These are phyloP conservation scores for Leonotis leonurus DNA, from an alignment of 257 asterid genomes.

Conservation along the genomic window DNA sequence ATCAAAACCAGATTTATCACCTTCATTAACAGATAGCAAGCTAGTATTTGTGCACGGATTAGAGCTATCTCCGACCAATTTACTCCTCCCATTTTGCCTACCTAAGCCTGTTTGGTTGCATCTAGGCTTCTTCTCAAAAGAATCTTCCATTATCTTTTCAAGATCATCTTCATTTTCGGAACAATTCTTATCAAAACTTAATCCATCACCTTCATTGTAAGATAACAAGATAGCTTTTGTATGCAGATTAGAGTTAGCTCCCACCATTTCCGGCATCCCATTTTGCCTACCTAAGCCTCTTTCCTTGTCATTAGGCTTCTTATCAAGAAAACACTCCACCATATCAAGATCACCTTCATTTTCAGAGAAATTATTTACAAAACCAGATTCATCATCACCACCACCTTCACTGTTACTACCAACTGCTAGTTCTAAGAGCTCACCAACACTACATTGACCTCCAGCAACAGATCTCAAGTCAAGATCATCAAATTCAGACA, in stretches of 20 bases:
- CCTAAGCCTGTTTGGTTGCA: background rate
- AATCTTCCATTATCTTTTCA: conserved; percentile 18
- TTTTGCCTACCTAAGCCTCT: no score
- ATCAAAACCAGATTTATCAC: conserved; percentile 9
- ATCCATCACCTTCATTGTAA: conserved; percentile 7
- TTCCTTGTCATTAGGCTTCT: background rate
- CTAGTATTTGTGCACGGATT: no score
- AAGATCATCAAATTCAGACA: conserved; percentile 20
- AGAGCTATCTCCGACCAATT: no score
- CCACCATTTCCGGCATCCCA: background rate
- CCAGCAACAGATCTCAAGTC: conserved; percentile 12
- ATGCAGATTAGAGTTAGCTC: no score
- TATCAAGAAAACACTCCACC: conserved; percentile 8
- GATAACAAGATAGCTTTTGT: background rate
- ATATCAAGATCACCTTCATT: conserved; percentile 16
- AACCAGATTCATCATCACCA: conserved; percentile 6
- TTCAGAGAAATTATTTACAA: conserved; percentile 1
- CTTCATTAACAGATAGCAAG: background rate
- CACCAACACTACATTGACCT: background rate
- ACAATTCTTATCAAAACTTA: background rate
- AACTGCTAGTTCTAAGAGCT: conserved; percentile 7
- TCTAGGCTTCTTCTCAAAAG: conserved; percentile 1
- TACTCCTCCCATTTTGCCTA: background rate
- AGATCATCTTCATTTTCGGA: conserved; percentile 15
- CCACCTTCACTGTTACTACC: background rate